These are phyloP conservation scores for Phytophthora pisi DNA, from an alignment of 352 stramenopile species.

Conservation along the genomic window DNA sequence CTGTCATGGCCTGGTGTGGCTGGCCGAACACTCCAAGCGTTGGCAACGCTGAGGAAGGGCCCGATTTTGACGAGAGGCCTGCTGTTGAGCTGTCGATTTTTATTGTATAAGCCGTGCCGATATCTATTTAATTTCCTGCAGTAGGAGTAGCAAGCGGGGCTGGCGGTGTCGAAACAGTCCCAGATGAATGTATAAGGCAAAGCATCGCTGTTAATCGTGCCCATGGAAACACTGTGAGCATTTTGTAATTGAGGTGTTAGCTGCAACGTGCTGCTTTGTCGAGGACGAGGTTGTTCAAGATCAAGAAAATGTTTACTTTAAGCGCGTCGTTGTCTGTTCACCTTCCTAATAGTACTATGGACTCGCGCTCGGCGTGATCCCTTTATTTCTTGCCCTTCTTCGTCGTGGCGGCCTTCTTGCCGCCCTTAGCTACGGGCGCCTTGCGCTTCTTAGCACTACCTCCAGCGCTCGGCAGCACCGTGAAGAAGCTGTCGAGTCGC, in stretches of 20 bases:
- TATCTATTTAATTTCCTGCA: conserved; percentile 44
- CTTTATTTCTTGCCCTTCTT: conserved; percentile 78
- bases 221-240: neutral
- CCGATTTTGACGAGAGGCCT: conserved; percentile 7
- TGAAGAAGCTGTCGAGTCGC: conserved; percentile 98
- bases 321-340: conserved; percentile 12
- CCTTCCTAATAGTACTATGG: conserved; percentile 29
- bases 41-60: conserved; percentile 33
- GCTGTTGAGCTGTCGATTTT: conserved; percentile 5
- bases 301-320: conserved; percentile 19
- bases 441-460: conserved; percentile 68
- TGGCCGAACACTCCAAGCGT: conserved; percentile 76
- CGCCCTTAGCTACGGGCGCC: conserved; percentile 42
- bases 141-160: conserved; percentile 21
- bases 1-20: conserved; percentile 82
- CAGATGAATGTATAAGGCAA: conserved; percentile 37
- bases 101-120: conserved; percentile 35
- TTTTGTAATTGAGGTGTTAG: conserved; percentile 8
- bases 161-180: conserved; percentile 9
- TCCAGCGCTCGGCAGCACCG: conserved; percentile 58
- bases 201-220: conserved; percentile 15
- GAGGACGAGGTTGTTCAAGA: conserved; percentile 5
- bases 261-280: neutral
- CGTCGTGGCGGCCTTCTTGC: conserved; percentile 30
- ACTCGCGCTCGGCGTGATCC: conserved; percentile 1